A percentile compares a stretch with the other conserved stretches of the same genome.
phyloP scores from a whole-genome alignment of 2,329 filamentous ascomycete genomes.

The Sporothrix pallida region DNA sequence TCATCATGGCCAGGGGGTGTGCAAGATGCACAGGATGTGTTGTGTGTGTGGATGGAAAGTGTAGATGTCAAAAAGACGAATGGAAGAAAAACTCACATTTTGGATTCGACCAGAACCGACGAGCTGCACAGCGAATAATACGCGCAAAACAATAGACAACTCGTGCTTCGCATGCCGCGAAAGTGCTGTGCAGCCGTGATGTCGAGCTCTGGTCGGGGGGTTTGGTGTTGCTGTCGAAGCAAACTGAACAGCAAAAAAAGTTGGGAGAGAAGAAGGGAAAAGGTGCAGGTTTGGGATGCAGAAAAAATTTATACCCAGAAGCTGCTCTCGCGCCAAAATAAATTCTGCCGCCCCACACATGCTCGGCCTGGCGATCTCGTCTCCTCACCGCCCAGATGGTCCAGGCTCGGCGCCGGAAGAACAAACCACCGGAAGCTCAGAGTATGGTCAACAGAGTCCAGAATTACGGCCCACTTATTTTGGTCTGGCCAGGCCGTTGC shows the following conservation, averaged over 20 bases:
- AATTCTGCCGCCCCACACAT: constrained; percentile 14
- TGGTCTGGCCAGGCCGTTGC: background rate
- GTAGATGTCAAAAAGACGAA: background rate
- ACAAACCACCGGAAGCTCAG: background rate
- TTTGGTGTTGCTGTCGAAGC: background rate
- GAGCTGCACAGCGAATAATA: background rate
- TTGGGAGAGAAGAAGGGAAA: background rate
- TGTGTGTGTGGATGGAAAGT: background rate
- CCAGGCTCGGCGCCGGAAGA: background rate
- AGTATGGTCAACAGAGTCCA: background rate
- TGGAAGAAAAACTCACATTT: constrained; percentile 28
- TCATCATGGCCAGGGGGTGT: constrained; percentile 66
- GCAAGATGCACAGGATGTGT: background rate
- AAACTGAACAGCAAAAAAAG: background rate
- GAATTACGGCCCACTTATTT: background rate
- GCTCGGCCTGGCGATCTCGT: background rate
- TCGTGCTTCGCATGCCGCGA: background rate
- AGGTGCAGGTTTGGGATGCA: background rate
- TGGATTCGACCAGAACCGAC: background rate
- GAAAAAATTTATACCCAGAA: constrained; percentile 34
- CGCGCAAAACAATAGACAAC: background rate
- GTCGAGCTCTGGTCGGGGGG: background rate
- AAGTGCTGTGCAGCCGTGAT: background rate
- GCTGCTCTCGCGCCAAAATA: constrained; percentile 20
- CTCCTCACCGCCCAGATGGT: background rate